Percentiles rank a stretch among this genome's conserved stretches.
Evolutionary conservation across 2,329 filamentous ascomycete species (phyloP).

Genomic region (Malbranchea zuffiana): DNA sequence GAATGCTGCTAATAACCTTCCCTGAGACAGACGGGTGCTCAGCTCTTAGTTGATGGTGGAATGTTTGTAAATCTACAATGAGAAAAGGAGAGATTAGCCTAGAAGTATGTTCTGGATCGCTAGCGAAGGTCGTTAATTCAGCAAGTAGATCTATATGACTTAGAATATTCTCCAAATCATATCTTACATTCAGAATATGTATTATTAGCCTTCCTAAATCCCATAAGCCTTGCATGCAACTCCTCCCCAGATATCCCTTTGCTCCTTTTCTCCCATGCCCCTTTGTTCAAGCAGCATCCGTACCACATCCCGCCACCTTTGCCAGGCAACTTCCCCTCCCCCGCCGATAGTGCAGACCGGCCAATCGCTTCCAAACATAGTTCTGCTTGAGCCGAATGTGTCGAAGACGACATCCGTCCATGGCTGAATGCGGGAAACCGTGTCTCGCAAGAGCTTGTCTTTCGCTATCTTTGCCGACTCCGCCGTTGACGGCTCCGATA

Average conservation of each 20-base stretch:
- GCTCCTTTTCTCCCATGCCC: conserved; percentile 48
- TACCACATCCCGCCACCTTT: conserved; percentile 62
- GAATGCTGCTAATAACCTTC: conserved; percentile 1
- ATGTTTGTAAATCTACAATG: conserved; percentile 81
- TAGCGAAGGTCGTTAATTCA: too few relatives aligned
- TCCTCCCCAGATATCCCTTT: conserved; percentile 58
- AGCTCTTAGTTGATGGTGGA: conserved; percentile 77
- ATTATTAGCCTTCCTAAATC: too few relatives aligned
- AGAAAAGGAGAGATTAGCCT: too few relatives aligned
- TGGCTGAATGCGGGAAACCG: conserved; percentile 54
- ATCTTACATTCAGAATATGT: too few relatives aligned
- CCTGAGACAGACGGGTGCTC: conserved; percentile 56
- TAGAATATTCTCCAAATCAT: too few relatives aligned
- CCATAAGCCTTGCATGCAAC: conserved; percentile 62
- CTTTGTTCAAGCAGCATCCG: conserved; percentile 47
- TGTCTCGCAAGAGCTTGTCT: conserved; percentile 26
- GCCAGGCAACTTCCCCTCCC: conserved; percentile 53
- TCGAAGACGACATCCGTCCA: conserved; percentile 64
- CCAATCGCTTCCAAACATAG: conserved; percentile 94
- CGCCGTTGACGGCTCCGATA: conserved; percentile 14
- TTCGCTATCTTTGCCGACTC: conserved; percentile 30
- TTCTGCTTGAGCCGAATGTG: conserved; percentile 57
- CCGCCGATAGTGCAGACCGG: conserved; percentile 69
- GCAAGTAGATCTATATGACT: too few relatives aligned
- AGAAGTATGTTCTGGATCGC: too few relatives aligned